Evolutionary conservation across 2,329 filamentous ascomycete genomes (phyloP).

Genomic region (Calonectria leucothoes): DNA sequence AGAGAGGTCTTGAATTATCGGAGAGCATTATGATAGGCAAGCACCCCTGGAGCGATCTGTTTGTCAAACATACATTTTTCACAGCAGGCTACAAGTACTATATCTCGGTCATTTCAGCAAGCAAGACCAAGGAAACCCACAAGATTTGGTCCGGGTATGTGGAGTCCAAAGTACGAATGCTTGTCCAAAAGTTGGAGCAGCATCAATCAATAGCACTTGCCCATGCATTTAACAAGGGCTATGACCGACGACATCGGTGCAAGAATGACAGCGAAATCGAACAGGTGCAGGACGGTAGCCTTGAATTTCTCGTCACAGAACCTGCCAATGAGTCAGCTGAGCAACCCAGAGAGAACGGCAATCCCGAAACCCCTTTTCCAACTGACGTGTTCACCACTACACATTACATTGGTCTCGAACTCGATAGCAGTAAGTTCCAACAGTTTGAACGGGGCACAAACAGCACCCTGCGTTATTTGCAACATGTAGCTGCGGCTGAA

Average conservation of each 20-base stretch:
- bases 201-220: constrained; percentile 85
- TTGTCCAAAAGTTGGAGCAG: constrained; percentile 85
- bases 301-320: constrained; percentile 57
- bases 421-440: constrained; percentile 74
- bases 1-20: constrained; percentile 80
- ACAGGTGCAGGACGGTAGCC: constrained; percentile 65
- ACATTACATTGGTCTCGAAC: constrained; percentile 90
- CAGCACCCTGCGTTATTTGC: neutral
- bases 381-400: constrained; percentile 84
- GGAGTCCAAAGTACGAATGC: constrained; percentile 89
- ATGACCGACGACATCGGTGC: constrained; percentile 83
- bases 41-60: constrained; percentile 86
- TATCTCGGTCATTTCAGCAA: constrained; percentile 85
- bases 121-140: constrained; percentile 85
- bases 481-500: neutral
- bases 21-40: constrained; percentile 83
- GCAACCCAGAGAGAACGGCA: constrained; percentile 22
- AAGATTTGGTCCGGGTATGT: constrained; percentile 91
- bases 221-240: constrained; percentile 93
- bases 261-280: constrained; percentile 63
- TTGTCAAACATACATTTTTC: constrained; percentile 93
- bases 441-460: neutral
- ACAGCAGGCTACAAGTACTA: constrained; percentile 96
- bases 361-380: constrained; percentile 23
- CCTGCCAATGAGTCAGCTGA: constrained; percentile 51